These are phyloP conservation scores for Scheffersomyces amazonensis DNA, from an alignment of 805 yeast species.

Conservation along the genomic window DNA sequence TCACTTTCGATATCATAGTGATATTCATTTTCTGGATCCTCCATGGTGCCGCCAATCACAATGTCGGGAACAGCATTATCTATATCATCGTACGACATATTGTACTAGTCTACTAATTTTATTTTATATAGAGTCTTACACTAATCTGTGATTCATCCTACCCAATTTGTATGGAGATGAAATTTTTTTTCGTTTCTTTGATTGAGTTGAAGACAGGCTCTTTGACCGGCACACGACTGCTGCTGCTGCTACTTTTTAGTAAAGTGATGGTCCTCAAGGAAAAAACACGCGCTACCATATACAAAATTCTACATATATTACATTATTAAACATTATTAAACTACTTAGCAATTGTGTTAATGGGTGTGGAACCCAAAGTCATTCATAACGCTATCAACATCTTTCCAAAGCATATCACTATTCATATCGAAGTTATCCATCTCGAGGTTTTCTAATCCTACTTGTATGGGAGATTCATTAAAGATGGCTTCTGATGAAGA, in stretches of 20 bases:
- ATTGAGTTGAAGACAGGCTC: too few species aligned
- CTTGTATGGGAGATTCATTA: constrained; percentile 23
- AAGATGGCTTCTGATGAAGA: constrained; percentile 1
- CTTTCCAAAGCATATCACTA: constrained; percentile 66
- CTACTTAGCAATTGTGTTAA: too few species aligned
- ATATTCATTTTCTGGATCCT: constrained; percentile 33
- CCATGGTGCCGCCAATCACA: constrained; percentile 59
- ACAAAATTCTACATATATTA: neutral
- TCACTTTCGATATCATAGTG: constrained; percentile 52
- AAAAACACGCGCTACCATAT: too few species aligned
- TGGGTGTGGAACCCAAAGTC: constrained; percentile 84
- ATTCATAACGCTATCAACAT: constrained; percentile 85
- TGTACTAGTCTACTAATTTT: too few species aligned
- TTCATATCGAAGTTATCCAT: constrained; percentile 45
- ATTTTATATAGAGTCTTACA: too few species aligned
- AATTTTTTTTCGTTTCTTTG: constrained; percentile 1
- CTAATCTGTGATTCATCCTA: too few species aligned
- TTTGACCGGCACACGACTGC: too few species aligned
- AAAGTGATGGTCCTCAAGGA: too few species aligned
- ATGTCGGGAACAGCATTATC: constrained; percentile 85
- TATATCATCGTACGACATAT: constrained; percentile 71
- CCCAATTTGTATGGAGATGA: neutral
- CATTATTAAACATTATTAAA: too few species aligned
- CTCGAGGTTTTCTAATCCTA: constrained; percentile 30
- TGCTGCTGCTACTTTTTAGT: too few species aligned